Evolutionary conservation across 169 alveolate genomes (phyloP).

Genomic region (Sarcocystis neurona): DNA sequence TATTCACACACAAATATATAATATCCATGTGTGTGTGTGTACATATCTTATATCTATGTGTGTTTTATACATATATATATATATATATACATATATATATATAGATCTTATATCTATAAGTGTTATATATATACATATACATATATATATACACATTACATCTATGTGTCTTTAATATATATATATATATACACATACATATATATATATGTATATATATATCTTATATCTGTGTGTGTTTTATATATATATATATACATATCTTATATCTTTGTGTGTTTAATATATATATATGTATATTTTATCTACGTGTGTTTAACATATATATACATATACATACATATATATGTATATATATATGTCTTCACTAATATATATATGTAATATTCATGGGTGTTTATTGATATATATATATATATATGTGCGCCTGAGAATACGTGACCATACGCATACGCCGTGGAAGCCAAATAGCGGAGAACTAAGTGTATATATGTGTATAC

Average conservation of each 20-base stretch:
- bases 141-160: background rate
- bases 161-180: background rate
- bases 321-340: background rate
- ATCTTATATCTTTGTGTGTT: background rate
- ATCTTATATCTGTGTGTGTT: background rate
- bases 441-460: background rate
- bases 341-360: background rate
- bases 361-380: background rate
- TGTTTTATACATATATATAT: background rate
- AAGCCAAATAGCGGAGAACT: background rate
- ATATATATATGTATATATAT: background rate
- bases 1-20: background rate
- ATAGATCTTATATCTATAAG: background rate
- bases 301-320: background rate
- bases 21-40: background rate
- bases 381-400: background rate
- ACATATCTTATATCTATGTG: no score
- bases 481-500: background rate
- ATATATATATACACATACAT: background rate
- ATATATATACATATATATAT: background rate
- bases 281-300: background rate
- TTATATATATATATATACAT: background rate
- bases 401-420: background rate
- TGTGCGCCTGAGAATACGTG: constrained; percentile 9
- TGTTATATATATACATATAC: background rate